Evolutionary conservation across 1,284 basidiomycete genomes (phyloP).

Genomic region (Phylloporus gajari): DNA sequence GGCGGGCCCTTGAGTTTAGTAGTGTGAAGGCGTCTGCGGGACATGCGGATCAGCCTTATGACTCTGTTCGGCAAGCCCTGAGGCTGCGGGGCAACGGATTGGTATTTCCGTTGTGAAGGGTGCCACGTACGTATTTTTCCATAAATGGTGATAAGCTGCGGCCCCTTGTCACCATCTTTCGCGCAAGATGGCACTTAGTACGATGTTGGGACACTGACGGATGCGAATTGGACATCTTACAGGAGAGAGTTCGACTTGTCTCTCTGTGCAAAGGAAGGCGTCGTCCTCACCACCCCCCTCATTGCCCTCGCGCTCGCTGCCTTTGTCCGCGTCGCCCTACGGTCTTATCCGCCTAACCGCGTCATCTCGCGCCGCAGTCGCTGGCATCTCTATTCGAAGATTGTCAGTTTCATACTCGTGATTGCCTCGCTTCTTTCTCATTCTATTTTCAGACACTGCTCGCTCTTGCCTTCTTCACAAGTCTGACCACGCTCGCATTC

Average conservation of each 20-base stretch:
- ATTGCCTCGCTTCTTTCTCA: background rate
- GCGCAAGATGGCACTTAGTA: constrained; percentile 53
- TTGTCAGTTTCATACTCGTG: background rate
- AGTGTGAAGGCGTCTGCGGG: constrained; percentile 21
- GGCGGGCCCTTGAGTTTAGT: constrained; percentile 33
- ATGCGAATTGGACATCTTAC: constrained; percentile 1
- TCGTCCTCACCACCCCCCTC: background rate
- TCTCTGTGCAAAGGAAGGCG: background rate
- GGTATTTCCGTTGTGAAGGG: no score
- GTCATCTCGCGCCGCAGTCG: background rate
- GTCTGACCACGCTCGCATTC: constrained; percentile 52
- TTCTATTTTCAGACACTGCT: background rate
- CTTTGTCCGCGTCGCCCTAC: background rate
- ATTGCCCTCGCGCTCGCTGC: background rate
- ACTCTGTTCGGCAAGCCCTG: no score
- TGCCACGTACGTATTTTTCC: background rate
- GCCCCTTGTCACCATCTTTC: background rate
- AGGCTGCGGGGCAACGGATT: no score
- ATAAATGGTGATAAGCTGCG: background rate
- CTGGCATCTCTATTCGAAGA: background rate
- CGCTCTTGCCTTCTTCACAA: constrained; percentile 51
- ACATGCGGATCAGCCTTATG: constrained; percentile 10
- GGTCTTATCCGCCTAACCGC: background rate
- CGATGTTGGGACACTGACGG: constrained; percentile 8
- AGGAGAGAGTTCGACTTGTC: constrained; percentile 4